Base-by-base conservation (phyloP, 257 asterid species). In the Fraxinus quadrangulata region DNA sequence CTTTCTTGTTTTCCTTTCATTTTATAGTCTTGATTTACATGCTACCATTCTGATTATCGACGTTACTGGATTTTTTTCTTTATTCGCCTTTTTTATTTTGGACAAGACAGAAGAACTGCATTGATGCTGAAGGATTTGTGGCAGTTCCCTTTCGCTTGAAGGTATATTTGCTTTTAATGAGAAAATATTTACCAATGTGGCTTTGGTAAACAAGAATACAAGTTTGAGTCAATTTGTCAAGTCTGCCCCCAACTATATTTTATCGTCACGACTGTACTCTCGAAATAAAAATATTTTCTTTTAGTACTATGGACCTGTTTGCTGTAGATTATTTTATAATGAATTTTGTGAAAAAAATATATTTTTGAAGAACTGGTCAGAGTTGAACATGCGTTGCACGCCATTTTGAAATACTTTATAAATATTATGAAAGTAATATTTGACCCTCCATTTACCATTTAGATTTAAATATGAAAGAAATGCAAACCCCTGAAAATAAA, bases 191-290 rank as follows among this genome's bases (percentile, higher is more conserved):
- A 81, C 81, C 83, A 81, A 61, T 9, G 12, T 9, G 63, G 67
- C 78, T 80, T 85, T 71, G 88, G 87, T 78, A 74, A 82, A 85
- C 85, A 49, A 80, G 85, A 84, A 77, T 30, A 79, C 49, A 75
- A 59, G 40, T 59, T 77, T 47, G 23, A 21, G 45, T 75, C 82
- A 72, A 73, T 34, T 80, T 47, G 86, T 85, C 88, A 87, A 87
- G 88, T 89, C 91, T 74, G 68, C 28, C 79, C 91, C 81, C 89
- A 89, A 83, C 91, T 80, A 86, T 81, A 31, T 71, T 63, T 59
- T 68, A 65, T 73, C 45, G 59, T 13, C 67, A 63, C 36, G n/a
- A 67, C 5, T 23, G 42, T 72, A 9, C 5, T 61, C 51, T 51
- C 16, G n/a, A 1, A 37, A 17, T 9, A 26, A 65, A 40, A 42